Base-by-base conservation (phyloP, 2,329 filamentous ascomycete species). In the Penicillium sp. region DNA sequence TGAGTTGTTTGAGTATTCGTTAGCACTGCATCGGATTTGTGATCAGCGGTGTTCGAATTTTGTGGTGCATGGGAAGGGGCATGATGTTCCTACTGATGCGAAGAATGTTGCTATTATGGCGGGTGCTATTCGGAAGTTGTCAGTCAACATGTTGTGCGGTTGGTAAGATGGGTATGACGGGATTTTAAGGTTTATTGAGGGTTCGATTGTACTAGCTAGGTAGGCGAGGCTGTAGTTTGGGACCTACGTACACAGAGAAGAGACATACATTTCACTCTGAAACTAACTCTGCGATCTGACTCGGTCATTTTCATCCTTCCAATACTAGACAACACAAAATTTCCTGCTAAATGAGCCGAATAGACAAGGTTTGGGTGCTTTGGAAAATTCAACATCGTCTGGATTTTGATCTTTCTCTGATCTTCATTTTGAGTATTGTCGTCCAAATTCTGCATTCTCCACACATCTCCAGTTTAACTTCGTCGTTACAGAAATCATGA, bases 51-150 rank as follows among this genome's bases (percentile, higher is more conserved):
- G 25, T n/a, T 63, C 72, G 5, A 59, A 54, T 16, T 71, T 70
- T 46, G 61, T 70, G 4, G 64, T 71, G 19, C 72, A 74, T 60
- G 62, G 58, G 4, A 68, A 67, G 26, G 70, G 70, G 1, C 72
- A 74, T 60, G 67, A 72, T 51, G 62, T 73, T 19, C 72, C 72
- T 4, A 57, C 51, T 4, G 71, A 74, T 55, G 54, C 30, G 26
- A 70, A 64, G 42, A 71, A 70, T 45, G 64, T 73, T 13, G 55
- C 61, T n/a, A 35, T 64, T 22, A 68, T 73, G 55, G 62, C 68
- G 6, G 52, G 56, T 45, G 70, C 66, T 4, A 68, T 73, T 52
- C 60, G 70, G 22, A 68, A 68, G 19, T 30, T 68, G 22, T 54
- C 58, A 4, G 55, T 59, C 25, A 62, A 62, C 42, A 48, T 59